Base-by-base conservation (phyloP, 2,329 filamentous ascomycete species). In the Nakataea oryzae region DNA sequence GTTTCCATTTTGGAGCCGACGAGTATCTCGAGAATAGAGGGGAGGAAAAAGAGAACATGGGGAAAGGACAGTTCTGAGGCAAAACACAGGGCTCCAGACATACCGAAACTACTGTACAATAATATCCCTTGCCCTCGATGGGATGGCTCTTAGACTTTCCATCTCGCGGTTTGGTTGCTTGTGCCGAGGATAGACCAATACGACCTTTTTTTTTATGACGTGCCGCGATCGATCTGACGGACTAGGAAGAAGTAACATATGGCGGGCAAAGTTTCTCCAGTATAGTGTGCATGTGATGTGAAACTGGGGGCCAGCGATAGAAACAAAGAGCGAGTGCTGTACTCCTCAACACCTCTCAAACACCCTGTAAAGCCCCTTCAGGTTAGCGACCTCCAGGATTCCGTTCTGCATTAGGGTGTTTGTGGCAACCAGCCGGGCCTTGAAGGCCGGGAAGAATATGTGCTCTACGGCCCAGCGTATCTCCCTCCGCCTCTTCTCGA, bases 351-450 rank as follows among this genome's bases (percentile, higher is more conserved):
- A 97, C 62, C 95, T 80, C 76, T 99, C 95, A 79, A 99, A 99
- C 3, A 97, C 93, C 57, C 90, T 81, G 74, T 99, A 99, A 63
- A 99, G 72, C 0, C 93, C 92, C 74, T 96, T 97, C 63, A 97
- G 74, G 75, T 96, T 91, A 2, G 95, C 93, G 59, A 96, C 86
- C 74, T 99, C 93, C 58, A 96, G 77, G 13, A 96, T 85, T 11
- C 79, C 83, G 0, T 86, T 89, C 60, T 86, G 85, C 75, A 96
- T 84, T 69, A 97, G 75, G 6, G 82, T 80, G 66, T 84, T 88
- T 11, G 95, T 97, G 26, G 91, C 93, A 62, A 97, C 85, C 58
- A 99, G 75, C 63, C 92, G 81, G 6, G 88, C 80, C 72, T 91
- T 91, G 70, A 97, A 90, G 0, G 92, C 91, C 0, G 95, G 95